Conservation (phyloP, 1,284 basidiomycete species). For the Coriolopsis trogii region DNA sequence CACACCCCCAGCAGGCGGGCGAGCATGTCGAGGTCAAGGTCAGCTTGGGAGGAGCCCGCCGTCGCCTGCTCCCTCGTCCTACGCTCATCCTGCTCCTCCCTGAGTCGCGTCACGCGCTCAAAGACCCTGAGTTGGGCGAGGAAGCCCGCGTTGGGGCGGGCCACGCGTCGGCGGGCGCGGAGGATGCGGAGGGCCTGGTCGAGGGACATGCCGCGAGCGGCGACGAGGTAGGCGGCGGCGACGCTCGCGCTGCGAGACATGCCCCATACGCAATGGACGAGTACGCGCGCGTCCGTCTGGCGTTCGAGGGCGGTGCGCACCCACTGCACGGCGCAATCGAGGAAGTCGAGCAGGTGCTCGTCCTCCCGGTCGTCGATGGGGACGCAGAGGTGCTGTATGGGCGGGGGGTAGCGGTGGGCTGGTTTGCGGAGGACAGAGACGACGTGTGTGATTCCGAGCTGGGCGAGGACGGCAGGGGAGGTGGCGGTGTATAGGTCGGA, state of each 20-base stretch:
- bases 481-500: slow-evolving; percentile 35
- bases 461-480: slow-evolving; percentile 20
- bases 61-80: neutral
- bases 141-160: slow-evolving; percentile 36
- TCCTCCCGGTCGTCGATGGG: slow-evolving; percentile 29
- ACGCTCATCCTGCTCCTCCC: slow-evolving; percentile 4
- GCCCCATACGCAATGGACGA: slow-evolving; percentile 55
- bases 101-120: slow-evolving; percentile 20
- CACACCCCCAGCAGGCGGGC: slow-evolving; percentile 8
- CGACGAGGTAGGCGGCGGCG: slow-evolving; percentile 51
- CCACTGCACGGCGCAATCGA: slow-evolving; percentile 27
- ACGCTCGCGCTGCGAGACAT: slow-evolving; percentile 51
- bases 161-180: slow-evolving; percentile 27
- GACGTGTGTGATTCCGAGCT: slow-evolving; percentile 36
- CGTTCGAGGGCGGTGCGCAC: slow-evolving; percentile 25
- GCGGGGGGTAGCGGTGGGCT: slow-evolving; percentile 14
- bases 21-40: slow-evolving; percentile 10
- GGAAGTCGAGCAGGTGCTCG: slow-evolving; percentile 25
- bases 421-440: slow-evolving; percentile 25
- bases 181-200: slow-evolving; percentile 28
- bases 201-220: slow-evolving; percentile 28
- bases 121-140: slow-evolving; percentile 31
- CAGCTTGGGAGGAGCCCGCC: neutral
- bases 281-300: slow-evolving; percentile 19
- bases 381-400: slow-evolving; percentile 27